Evolutionary conservation across 768 basidiomycete species (phyloP).

Genomic region (Dentipellis sp.): DNA sequence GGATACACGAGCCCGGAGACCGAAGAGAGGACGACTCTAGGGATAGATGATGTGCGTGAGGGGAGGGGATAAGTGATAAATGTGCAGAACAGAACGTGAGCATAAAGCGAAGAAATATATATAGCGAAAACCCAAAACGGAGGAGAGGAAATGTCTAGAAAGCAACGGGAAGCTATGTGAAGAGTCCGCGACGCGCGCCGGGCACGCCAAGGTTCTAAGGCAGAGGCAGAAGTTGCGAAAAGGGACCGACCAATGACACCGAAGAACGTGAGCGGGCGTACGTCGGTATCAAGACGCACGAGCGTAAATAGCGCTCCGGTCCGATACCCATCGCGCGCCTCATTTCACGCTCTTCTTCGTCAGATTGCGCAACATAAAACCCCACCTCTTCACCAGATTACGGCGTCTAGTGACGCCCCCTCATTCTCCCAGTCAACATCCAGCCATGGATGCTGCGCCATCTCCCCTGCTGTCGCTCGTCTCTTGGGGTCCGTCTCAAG

Average conservation of each 20-base stretch:
- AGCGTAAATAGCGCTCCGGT: not conserved
- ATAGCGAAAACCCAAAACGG: not conserved
- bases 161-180: too few relatives aligned
- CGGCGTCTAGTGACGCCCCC: slow-evolving; percentile 19
- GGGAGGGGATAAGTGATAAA: not conserved
- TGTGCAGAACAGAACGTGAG: not conserved
- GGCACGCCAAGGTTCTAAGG: too few relatives aligned
- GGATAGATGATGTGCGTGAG: not conserved
- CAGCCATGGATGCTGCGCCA: slow-evolving; percentile 74
- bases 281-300: not conserved
- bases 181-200: too few relatives aligned
- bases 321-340: not conserved
- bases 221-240: too few relatives aligned
- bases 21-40: not conserved
- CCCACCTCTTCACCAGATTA: slow-evolving; percentile 19
- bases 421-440: slow-evolving; percentile 24
- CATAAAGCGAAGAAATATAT: not conserved
- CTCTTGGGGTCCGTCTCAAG: slow-evolving; percentile 58
- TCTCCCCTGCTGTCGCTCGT: slow-evolving; percentile 62
- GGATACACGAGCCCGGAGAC: not conserved
- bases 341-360: not conserved
- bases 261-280: not conserved
- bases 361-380: not conserved
- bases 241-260: not conserved
- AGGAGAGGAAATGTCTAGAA: not conserved